Evolutionary conservation across 1,284 basidiomycete species (phyloP).

Genomic region (Microbotryum violaceum): DNA sequence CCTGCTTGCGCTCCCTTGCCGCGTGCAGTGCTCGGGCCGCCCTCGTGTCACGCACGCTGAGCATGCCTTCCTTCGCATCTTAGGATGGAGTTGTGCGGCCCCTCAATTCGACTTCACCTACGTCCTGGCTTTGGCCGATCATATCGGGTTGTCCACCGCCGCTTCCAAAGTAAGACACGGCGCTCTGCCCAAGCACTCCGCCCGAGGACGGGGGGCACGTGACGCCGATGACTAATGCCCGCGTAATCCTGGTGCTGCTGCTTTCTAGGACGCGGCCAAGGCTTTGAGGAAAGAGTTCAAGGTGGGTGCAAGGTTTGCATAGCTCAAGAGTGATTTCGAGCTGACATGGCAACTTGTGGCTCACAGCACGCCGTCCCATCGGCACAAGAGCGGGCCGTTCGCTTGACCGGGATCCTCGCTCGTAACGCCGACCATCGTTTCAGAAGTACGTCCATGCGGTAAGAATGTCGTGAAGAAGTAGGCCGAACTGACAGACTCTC

Average conservation of each 20-base stretch:
- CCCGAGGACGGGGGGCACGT: no score
- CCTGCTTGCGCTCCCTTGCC: no score
- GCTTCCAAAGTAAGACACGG: conserved; percentile 4
- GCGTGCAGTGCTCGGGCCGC: neutral
- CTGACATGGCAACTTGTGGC: neutral
- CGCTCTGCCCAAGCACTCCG: no score
- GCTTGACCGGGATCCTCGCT: conserved; percentile 25
- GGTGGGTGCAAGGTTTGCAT: neutral
- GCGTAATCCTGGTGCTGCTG: no score
- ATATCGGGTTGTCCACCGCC: conserved; percentile 12
- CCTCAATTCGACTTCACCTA: conserved; percentile 22
- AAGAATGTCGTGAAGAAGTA: neutral
- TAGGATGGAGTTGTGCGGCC: conserved; percentile 25
- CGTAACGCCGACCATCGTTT: conserved; percentile 29
- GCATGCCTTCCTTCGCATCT: neutral
- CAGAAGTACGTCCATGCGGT: conserved; percentile 21
- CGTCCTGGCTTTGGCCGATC: conserved; percentile 18
- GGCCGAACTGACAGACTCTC: no score
- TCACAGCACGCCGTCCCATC: conserved; percentile 26
- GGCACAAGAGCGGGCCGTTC: conserved; percentile 28
- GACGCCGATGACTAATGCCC: no score
- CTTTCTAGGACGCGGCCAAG: conserved; percentile 15
- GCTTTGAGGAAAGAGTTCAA: conserved; percentile 29
- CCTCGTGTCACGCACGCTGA: neutral
- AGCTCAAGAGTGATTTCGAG: neutral